Percentiles rank a stretch among this genome's conserved stretches.
Evolutionary conservation across 2,329 filamentous ascomycete genomes (phyloP).

Genomic region (Ustulina deusta): DNA sequence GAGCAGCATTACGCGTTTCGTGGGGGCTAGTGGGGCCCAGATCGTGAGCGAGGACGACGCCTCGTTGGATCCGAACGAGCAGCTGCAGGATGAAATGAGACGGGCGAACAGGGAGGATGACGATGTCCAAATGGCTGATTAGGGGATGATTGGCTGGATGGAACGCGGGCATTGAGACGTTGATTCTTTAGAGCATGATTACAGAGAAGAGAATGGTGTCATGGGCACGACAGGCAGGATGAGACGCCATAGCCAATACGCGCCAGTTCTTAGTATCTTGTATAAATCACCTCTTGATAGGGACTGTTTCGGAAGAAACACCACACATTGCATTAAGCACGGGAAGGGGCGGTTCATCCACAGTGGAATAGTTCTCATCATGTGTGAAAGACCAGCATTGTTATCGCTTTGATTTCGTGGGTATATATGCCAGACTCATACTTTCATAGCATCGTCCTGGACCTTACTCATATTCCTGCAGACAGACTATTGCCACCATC

Average conservation of each 20-base stretch:
- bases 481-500: background rate
- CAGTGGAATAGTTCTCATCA: background rate
- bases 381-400: conserved; percentile 24
- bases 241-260: background rate
- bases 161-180: background rate
- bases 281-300: conserved; percentile 4
- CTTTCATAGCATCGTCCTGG: conserved; percentile 27
- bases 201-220: background rate
- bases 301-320: background rate
- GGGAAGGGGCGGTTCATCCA: background rate
- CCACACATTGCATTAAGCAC: conserved; percentile 3
- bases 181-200: background rate
- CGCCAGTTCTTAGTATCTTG: background rate
- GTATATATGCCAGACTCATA: conserved; percentile 45
- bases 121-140: conserved; percentile 72
- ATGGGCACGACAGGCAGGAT: background rate
- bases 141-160: conserved; percentile 41
- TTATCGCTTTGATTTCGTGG: conserved; percentile 43
- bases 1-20: conserved; percentile 43
- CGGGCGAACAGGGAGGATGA: conserved; percentile 56
- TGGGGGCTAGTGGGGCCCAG: conserved; percentile 41
- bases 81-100: conserved; percentile 67
- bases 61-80: conserved; percentile 60
- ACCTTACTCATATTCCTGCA: background rate
- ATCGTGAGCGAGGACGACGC: conserved; percentile 50